phyloP scores from a whole-genome alignment of 1,139 yeast genomes.

The Diutina pseudorugosa region DNA sequence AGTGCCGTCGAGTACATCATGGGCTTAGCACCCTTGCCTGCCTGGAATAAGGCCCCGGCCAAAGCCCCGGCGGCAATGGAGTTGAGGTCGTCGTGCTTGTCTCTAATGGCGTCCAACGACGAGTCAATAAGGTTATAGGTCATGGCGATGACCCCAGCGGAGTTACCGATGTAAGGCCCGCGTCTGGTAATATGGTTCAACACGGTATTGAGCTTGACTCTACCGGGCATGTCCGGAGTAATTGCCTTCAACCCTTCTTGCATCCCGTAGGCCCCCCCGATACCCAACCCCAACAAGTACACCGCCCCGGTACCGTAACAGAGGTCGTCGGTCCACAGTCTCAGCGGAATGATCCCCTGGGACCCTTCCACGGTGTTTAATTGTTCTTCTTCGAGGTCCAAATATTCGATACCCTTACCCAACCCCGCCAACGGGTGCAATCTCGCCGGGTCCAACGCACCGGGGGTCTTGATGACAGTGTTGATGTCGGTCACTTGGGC shows the following conservation, averaged over 20 bases:
- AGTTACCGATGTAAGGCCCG: constrained; percentile 92
- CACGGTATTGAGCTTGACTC: constrained; percentile 76
- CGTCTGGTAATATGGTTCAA: constrained; percentile 87
- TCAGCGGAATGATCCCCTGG: constrained; percentile 81
- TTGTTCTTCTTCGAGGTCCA: constrained; percentile 75
- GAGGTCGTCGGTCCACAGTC: constrained; percentile 95
- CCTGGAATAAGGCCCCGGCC: constrained; percentile 85
- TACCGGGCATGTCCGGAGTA: constrained; percentile 61
- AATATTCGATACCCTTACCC: constrained; percentile 77
- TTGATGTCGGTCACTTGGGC: constrained; percentile 53
- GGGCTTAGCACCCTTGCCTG: constrained; percentile 75
- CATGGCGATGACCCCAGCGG: constrained; percentile 87
- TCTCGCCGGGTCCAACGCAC: constrained; percentile 23
- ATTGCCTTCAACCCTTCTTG: constrained; percentile 73
- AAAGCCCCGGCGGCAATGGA: constrained; percentile 84
- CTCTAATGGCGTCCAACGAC: constrained; percentile 66
- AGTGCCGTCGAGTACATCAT: constrained; percentile 80
- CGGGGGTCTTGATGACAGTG: constrained; percentile 46
- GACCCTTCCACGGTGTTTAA: constrained; percentile 71
- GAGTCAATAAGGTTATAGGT: constrained; percentile 80
- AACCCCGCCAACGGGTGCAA: constrained; percentile 87
- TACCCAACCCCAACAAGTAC: constrained; percentile 58
- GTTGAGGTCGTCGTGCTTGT: constrained; percentile 77
- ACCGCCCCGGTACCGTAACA: constrained; percentile 98
- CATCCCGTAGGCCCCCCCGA: constrained; percentile 84